Conservation (phyloP, 2,329 filamentous ascomycete genomes). For the Endocalyx cinctus region DNA sequence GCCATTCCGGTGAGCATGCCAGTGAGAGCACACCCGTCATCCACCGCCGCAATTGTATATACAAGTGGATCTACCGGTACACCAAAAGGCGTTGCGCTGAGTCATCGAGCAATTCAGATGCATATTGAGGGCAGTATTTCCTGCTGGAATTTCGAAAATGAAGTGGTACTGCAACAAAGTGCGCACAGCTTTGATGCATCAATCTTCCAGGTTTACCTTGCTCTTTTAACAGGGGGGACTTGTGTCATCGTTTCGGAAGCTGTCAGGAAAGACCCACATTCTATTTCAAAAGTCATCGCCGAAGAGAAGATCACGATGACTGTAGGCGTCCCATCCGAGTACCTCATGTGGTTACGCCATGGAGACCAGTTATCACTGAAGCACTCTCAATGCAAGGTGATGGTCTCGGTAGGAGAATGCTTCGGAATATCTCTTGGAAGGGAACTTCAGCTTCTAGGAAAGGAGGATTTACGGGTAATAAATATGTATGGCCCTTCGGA, state of each 20-base stretch:
- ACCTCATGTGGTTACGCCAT: constrained; percentile 21
- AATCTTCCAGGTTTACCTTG: constrained; percentile 30
- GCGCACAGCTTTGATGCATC: constrained; percentile 36
- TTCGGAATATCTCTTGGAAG: constrained; percentile 4
- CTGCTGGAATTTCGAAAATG: too few species aligned
- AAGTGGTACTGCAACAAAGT: constrained; percentile 33
- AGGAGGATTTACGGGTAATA: constrained; percentile 10
- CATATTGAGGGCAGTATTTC: too few species aligned
- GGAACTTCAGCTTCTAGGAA: constrained; percentile 7
- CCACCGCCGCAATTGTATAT: constrained; percentile 22
- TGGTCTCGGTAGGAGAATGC: constrained; percentile 11
- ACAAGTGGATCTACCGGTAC: constrained; percentile 13
- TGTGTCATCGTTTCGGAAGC: constrained; percentile 27
- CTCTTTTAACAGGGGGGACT: constrained; percentile 30
- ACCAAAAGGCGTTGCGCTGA: constrained; percentile 31
- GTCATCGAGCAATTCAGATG: too few species aligned
- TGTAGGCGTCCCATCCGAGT: constrained; percentile 35
- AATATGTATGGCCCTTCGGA: constrained; percentile 27
- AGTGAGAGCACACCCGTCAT: too few species aligned
- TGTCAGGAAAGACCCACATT: constrained; percentile 26
- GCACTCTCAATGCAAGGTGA: too few species aligned
- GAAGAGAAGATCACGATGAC: constrained; percentile 33
- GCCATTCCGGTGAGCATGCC: too few species aligned
- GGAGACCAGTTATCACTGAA: constrained; percentile 13
- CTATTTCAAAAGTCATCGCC: constrained; percentile 30